Percentiles rank a stretch among this genome's conserved stretches.
These are phyloP conservation scores for Acrodontium crateriforme DNA, from an alignment of 2,329 filamentous ascomycete species.

Conservation along the genomic window DNA sequence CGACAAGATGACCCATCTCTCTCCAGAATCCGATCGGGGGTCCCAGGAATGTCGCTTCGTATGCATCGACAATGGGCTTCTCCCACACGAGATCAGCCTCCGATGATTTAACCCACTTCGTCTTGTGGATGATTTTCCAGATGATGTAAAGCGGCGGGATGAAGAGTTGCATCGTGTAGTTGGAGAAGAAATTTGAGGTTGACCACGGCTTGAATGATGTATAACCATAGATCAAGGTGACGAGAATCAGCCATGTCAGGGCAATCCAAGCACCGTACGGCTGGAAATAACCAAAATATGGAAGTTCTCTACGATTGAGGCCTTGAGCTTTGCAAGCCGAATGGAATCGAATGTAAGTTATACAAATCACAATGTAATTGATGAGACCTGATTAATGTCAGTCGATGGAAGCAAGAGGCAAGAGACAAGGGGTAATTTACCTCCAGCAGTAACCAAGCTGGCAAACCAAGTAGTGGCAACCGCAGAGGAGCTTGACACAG, in stretches of 20 bases:
- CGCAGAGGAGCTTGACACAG: slow-evolving; percentile 16
- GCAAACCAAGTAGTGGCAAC: slow-evolving; percentile 29
- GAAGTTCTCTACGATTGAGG: slow-evolving; percentile 37
- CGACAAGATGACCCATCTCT: slow-evolving; percentile 32
- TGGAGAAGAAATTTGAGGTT: slow-evolving; percentile 29
- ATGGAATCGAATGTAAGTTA: slow-evolving; percentile 45
- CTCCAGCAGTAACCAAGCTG: slow-evolving; percentile 39
- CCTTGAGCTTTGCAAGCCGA: slow-evolving; percentile 37
- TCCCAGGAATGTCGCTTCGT: slow-evolving; percentile 35
- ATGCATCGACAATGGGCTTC: slow-evolving; percentile 40
- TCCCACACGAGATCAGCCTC: slow-evolving; percentile 49
- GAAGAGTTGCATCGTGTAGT: slow-evolving; percentile 45
- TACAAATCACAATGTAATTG: slow-evolving; percentile 46
- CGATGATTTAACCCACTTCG: slow-evolving; percentile 35
- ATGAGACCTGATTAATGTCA: too few species aligned
- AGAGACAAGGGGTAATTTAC: slow-evolving; percentile 42
- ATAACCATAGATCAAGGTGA: slow-evolving; percentile 42
- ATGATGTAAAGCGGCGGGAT: slow-evolving; percentile 36
- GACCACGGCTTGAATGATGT: slow-evolving; percentile 32
- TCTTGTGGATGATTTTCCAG: slow-evolving; percentile 50
- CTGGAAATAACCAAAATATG: slow-evolving; percentile 42
- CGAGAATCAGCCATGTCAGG: slow-evolving; percentile 16
- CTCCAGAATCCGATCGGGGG: slow-evolving; percentile 37
- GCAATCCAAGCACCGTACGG: slow-evolving; percentile 37
- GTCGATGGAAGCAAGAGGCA: too few species aligned